Conservation (phyloP, 2,329 filamentous ascomycete genomes). For the Didymella pinodella region DNA sequence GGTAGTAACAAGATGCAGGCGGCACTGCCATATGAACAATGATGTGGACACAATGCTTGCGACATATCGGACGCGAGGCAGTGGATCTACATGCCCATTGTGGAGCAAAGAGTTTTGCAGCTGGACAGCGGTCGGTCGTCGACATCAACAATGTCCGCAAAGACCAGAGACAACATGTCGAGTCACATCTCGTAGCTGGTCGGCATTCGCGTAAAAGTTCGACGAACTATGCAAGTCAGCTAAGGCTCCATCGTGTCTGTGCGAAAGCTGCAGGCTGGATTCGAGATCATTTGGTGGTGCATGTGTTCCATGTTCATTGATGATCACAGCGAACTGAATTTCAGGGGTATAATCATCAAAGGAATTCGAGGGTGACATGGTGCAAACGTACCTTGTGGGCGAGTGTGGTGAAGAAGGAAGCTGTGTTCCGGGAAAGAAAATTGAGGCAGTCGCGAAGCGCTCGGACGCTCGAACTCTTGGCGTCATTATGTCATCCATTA, state of each 20-base stretch:
- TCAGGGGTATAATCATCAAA: constrained; percentile 61
- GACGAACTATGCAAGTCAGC: constrained; percentile 30
- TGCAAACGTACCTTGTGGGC: constrained; percentile 36
- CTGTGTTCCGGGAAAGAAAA: constrained; percentile 34
- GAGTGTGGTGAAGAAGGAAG: constrained; percentile 33
- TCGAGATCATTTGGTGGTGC: constrained; percentile 65
- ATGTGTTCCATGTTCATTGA: constrained; percentile 67
- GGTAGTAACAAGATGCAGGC: not conserved
- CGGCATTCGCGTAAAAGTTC: not conserved
- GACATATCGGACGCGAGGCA: not conserved
- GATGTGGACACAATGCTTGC: not conserved
- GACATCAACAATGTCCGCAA: not conserved
- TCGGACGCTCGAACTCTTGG: constrained; percentile 39
- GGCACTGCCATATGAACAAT: not conserved
- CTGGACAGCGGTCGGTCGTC: not conserved
- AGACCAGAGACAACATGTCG: not conserved
- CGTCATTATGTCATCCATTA: constrained; percentile 36
- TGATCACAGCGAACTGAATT: constrained; percentile 62
- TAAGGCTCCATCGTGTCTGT: constrained; percentile 6
- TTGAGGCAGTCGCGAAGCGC: constrained; percentile 26
- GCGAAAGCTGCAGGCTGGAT: constrained; percentile 16
- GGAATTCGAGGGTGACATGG: constrained; percentile 10
- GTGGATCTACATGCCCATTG: not conserved
- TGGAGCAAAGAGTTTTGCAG: not conserved
- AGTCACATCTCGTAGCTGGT: not conserved